Evolutionary conservation across 805 yeast species (phyloP).

Genomic region (Suhomyces sp.): DNA sequence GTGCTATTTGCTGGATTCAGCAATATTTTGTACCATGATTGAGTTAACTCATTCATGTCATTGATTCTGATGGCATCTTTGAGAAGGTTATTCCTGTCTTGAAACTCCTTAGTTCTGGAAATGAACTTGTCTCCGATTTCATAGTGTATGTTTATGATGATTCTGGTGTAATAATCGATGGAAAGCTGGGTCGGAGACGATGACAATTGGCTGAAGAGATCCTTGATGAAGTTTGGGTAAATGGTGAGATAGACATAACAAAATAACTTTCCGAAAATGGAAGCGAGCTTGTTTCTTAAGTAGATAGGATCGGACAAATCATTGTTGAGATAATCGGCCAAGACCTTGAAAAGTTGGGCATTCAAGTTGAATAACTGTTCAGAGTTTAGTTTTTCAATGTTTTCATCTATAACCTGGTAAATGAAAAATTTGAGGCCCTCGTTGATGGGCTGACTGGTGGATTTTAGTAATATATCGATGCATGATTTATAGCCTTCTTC

Average conservation of each 20-base stretch:
- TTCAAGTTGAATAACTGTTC: slow-evolving; percentile 49
- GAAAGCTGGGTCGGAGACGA: slow-evolving; percentile 32
- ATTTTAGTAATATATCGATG: slow-evolving; percentile 43
- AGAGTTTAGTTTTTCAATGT: slow-evolving; percentile 43
- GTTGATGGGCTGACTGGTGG: slow-evolving; percentile 29
- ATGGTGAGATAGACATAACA: slow-evolving; percentile 34
- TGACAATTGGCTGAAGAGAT: slow-evolving; percentile 22
- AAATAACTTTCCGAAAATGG: slow-evolving; percentile 34
- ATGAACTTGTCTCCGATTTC: slow-evolving; percentile 94
- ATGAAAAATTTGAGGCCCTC: slow-evolving; percentile 65
- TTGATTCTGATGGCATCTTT: slow-evolving; percentile 80
- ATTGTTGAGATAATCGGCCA: slow-evolving; percentile 23
- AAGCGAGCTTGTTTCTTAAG: slow-evolving; percentile 38
- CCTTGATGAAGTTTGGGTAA: slow-evolving; percentile 33
- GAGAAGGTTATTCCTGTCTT: slow-evolving; percentile 64
- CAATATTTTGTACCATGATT: slow-evolving; percentile 66
- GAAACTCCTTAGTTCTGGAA: slow-evolving; percentile 59
- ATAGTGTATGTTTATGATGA: slow-evolving; percentile 73
- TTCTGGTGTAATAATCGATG: slow-evolving; percentile 72
- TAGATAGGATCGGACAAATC: slow-evolving; percentile 25
- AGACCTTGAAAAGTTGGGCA: slow-evolving; percentile 46
- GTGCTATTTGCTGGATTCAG: slow-evolving; percentile 29
- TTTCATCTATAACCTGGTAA: slow-evolving; percentile 66
- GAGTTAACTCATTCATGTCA: slow-evolving; percentile 67
- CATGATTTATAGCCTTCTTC: slow-evolving; percentile 58